These are phyloP conservation scores for Aspergillus flavus DNA, from an alignment of 2,329 filamentous ascomycete genomes.

Conservation along the genomic window DNA sequence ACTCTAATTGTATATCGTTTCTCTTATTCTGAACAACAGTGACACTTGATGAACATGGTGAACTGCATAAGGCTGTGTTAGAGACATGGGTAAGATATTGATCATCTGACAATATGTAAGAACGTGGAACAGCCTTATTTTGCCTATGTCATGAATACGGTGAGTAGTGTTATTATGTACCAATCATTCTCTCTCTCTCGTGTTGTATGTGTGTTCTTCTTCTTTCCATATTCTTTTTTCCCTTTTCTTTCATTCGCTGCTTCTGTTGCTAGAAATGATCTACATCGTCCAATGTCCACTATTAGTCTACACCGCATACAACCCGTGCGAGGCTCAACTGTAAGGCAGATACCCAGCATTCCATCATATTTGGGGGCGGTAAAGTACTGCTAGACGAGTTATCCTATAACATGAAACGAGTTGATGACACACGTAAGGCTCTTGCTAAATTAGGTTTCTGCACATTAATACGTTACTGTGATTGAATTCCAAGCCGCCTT, in stretches of 20 bases:
- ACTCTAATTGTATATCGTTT: constrained; percentile 2
- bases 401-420: neutral
- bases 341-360: neutral
- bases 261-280: neutral
- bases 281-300: neutral
- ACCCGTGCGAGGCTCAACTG: neutral
- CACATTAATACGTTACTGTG: constrained; percentile 1
- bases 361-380: neutral
- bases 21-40: too few relatives aligned
- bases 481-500: neutral
- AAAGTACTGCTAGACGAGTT: neutral
- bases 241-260: neutral
- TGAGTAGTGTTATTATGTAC: neutral
- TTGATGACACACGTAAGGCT: neutral
- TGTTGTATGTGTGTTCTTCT: neutral
- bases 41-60: neutral
- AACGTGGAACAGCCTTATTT: neutral
- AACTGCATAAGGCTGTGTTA: neutral
- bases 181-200: neutral
- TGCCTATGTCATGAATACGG: neutral
- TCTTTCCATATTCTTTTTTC: neutral
- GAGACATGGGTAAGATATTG: neutral
- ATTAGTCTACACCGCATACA: neutral
- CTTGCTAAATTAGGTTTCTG: constrained; percentile 11
- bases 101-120: constrained; percentile 1